Conservation (phyloP, 345 rosid genomes). For the Erucastrum elatum region DNA sequence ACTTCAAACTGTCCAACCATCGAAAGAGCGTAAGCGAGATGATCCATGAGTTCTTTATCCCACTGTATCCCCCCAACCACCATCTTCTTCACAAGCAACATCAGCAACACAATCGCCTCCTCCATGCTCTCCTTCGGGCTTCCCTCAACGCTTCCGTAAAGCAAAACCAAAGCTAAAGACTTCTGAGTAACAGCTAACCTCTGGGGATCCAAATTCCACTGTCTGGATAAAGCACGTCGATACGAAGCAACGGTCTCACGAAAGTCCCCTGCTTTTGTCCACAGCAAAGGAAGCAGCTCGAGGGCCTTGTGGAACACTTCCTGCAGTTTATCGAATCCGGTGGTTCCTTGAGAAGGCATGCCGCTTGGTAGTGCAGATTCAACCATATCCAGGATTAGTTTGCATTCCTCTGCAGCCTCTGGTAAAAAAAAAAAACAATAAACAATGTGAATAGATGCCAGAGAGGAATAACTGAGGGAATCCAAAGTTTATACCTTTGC, state of each 20-base stretch:
- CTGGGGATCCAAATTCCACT: slow-evolving; percentile 84
- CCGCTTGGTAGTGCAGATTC: slow-evolving; percentile 80
- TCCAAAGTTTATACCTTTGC: slow-evolving; percentile 48
- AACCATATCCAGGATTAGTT: slow-evolving; percentile 61
- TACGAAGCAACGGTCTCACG: slow-evolving; percentile 71
- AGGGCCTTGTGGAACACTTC: slow-evolving; percentile 81
- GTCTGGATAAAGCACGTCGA: slow-evolving; percentile 70
- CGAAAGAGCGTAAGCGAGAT: slow-evolving; percentile 76
- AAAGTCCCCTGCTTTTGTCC: slow-evolving; percentile 69
- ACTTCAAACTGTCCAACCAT: slow-evolving; percentile 65
- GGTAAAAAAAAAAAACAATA: slow-evolving; percentile 34
- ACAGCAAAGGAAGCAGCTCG: slow-evolving; percentile 73
- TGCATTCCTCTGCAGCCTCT: slow-evolving; percentile 97
- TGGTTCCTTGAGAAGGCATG: slow-evolving; percentile 49
- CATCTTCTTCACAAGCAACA: slow-evolving; percentile 71
- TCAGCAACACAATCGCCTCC: slow-evolving; percentile 82
- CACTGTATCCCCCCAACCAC: slow-evolving; percentile 64
- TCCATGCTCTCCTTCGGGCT: slow-evolving; percentile 57
- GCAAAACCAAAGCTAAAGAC: slow-evolving; percentile 69
- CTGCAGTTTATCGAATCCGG: slow-evolving; percentile 71
- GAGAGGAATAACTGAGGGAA: too few species aligned
- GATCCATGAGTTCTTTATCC: slow-evolving; percentile 87
- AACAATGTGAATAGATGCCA: too few species aligned
- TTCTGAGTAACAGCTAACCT: slow-evolving; percentile 76
- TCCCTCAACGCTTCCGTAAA: slow-evolving; percentile 76